Base-by-base conservation (phyloP, 2,329 filamentous ascomycete genomes). In the Sarocladium kiliense region DNA sequence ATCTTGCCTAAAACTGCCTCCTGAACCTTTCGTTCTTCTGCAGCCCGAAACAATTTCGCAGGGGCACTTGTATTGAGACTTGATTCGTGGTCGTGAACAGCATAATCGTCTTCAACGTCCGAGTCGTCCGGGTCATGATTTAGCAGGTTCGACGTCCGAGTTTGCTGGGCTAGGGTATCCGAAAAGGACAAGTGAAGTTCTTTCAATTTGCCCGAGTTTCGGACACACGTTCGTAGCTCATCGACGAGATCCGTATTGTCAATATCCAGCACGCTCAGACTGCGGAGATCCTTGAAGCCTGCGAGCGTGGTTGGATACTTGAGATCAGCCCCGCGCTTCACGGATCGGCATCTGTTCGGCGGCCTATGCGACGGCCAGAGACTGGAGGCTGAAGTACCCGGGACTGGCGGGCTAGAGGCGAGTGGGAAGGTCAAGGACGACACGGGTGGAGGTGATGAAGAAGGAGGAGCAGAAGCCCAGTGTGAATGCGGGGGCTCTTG, bases 181-280 rank as follows among this genome's bases (percentile, higher is more conserved):
- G 83, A 86, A 56, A 87, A 77, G 3, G 84, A 86, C 14, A 87
- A 66, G 53, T 78, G 75, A 25, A 87, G 67, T 45, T 78, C 75
- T 21, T 71, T 77, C 21, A 87, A 69, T 0, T 80, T 81, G 2
- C 77, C 73, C 1, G 78, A 85, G 59, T 79, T 79, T 11, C 71
- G 71, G 23, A 87, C 68, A 61, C 81, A 85, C 4, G 71, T 62
- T 58, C 76, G 78, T 58, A 87, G 72, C 65, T 86, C 84, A 1
- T 72, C 65, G 12, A 84, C 62, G 30, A 81, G 70, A 32, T 84
- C 79, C 3, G 85, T 69, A 26, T 69, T 75, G 57, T 86, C 83
- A 54, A 87, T 84, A 58, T 87, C 83, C 32, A 86, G 70, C 6
- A 86, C 69, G 3, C 76, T 69, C 14, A 87, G 68, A 3, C 64